Evolutionary conservation across 352 stramenopile genomes (phyloP), one percentile per base, ranked within the genome.

Genomic region (Plasmopara viticola): DNA sequence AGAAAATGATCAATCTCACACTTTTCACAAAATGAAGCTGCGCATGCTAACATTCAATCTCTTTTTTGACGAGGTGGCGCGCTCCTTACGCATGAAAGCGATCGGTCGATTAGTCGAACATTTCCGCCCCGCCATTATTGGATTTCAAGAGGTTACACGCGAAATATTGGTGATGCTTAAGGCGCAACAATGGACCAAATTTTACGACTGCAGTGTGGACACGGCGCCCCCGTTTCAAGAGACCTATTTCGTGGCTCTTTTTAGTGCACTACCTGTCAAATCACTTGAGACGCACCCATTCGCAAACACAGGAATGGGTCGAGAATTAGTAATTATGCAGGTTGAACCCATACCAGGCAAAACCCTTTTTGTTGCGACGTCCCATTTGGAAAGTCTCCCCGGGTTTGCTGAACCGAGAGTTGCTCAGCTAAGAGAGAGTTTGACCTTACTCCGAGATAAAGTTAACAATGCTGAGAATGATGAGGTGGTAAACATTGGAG

Each of bases 131-230:
- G 80, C 73, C 13, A 60, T 90, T 29, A 66, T 90, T 25, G 80
- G 80, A 42, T 90, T 90, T 56, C 80, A 90, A 61, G 80, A 90
- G 53, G 67, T 87, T 52, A 90, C 80, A 53, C 67, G 68, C 25
- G 75, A 84, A 20, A 64, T 75, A 43, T 62, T 90, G 18, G 59
- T 51, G 39, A 58, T 90, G 47, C 74, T 89, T 29, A 71, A 74
- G 30, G 53, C 53, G 2, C 53, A 90, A 60, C 52, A 56, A 14
- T 91, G 80, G 80, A 60, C 68, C 5, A 57, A 60, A 48, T 89
- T 72, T 64, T 91, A 91, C 49, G 80, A 91, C 70, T 91, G 80
- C 68, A 91, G 80, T 33, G 49, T 78, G 39, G 78, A 91, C 54
- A 70, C 65, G 9, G 76, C 71, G 15, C 72, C 55, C n/a, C 80